Base-by-base conservation (phyloP, 176 grass and related monocot genomes). In the Aegilops longissima region DNA sequence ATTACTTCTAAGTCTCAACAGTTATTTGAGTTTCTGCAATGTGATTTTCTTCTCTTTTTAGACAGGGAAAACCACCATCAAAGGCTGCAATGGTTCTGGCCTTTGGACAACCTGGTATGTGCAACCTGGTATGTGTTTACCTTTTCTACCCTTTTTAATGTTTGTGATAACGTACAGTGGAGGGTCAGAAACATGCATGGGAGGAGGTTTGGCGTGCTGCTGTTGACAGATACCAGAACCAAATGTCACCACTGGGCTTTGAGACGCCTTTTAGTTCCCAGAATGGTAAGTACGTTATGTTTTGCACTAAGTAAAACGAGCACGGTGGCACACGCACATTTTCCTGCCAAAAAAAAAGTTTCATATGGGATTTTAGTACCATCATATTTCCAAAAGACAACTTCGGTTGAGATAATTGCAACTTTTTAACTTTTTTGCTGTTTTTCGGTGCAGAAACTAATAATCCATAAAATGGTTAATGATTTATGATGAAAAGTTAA, bases 71-170 rank as follows among this genome's bases (percentile, higher is more conserved):
- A 33, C 70, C 80, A 40, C 92, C 92, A 24, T 80, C 73, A 44
- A 89, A 91, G 87, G 58, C 83, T 78, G 89, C 80, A 70, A 94
- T 94, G 89, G 21, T 84, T 31, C 88, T 87, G 25, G 92, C 92
- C 56, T 94, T 94, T 75, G 92, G 92, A 89, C 76, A 86, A 66
- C 76, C 86, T 45, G 92, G 92, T 94, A 64, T 40, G 86, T 90
- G 40, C 78, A 65, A 14, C n/a, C n/a, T n/a, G n/a, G n/a, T n/a
- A n/a, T 23, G 24, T 82, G 42, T 61, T 73, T 67, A 18, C 5
- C 70, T 83, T 12, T 79, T 77, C 77, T 45, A 64, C 80, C 16
- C 33, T 63, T 25, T 40, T 12, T 45, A 51, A 72, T 87, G 20
- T 42, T 79, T 65, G 76, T 88, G 10, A 39, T 65, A 18, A 80